Base-by-base conservation (phyloP, 2,329 filamentous ascomycete genomes). In the Nakataea oryzae region DNA sequence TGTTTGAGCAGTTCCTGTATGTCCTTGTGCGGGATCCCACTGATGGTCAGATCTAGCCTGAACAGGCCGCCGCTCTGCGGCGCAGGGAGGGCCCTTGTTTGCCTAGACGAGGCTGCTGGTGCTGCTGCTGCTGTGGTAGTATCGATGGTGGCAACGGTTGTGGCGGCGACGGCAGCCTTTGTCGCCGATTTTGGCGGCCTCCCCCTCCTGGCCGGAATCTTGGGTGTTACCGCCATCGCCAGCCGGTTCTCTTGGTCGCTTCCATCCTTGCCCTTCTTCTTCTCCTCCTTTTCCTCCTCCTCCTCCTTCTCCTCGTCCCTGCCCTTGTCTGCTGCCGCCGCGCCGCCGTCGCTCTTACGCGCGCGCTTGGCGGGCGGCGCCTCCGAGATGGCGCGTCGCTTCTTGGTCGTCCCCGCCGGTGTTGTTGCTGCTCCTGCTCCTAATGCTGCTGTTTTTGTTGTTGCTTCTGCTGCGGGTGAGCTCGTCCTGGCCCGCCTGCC, bases 321-420 rank as follows among this genome's bases (percentile, higher is more conserved):
- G n/a, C n/a, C n/a, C n/a, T n/a, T n/a, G n/a, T n/a, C n/a, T n/a
- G n/a, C n/a, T 17, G 34, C 41, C 6, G 21, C 60, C 24, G 62
- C 60, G 1, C 67, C 69, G 27, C 68, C 64, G 4, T 73, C 74
- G 29, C 78, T 66, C 21, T 62, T 67, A 14, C 56, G 56, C 27
- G 27, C 30, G 56, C 56, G 56, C 14, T 57, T 57, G 28, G 56
- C 56, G 7, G 28, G 28, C 27, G 56, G 56, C 9, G 27, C 30
- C 17, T 29, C 56, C 24, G 27, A 28, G 28, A 12, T 21, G 56
- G 17, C 14, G 56, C 24, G 56, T 1, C 27, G 56, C 27, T 57
- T 57, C 30, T 5, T 57, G 27, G 56, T 21, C 56, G 56, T 21
- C 27, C 12, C 11, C 28, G 28, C 27, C 5, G 11, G 27, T 24